Percentiles rank a stretch among this genome's conserved stretches.
Evolutionary conservation across 2,329 filamentous ascomycete genomes (phyloP).

Genomic region (Shiraia sp.): DNA sequence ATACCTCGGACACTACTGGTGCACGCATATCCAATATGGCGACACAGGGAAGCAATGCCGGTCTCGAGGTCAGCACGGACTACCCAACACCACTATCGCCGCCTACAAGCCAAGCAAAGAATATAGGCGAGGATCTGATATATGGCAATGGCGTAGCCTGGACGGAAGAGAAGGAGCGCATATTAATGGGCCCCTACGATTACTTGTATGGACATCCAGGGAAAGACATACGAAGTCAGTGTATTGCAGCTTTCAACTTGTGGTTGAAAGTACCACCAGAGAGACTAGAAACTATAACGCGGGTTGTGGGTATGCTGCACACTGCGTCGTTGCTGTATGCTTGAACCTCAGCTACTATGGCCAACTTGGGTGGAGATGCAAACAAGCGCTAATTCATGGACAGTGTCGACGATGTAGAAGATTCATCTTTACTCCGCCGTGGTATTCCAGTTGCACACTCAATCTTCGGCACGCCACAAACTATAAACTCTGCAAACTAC

Average conservation of each 20-base stretch:
- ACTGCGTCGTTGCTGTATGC: constrained; percentile 73
- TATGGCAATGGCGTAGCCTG: constrained; percentile 57
- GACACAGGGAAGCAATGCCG: constrained; percentile 3
- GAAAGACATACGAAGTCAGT: constrained; percentile 80
- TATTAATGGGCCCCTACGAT: constrained; percentile 77
- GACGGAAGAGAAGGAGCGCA: constrained; percentile 75
- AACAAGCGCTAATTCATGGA: not conserved
- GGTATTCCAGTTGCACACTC: constrained; percentile 81
- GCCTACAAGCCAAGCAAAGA: constrained; percentile 27
- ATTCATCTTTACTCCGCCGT: constrained; percentile 74
- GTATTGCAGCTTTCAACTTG: constrained; percentile 79
- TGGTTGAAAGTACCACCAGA: constrained; percentile 75
- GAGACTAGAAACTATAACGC: constrained; percentile 74
- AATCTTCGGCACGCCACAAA: constrained; percentile 85
- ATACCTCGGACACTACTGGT: constrained; percentile 3
- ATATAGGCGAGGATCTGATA: constrained; percentile 46
- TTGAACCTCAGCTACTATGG: not conserved
- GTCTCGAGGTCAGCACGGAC: constrained; percentile 18
- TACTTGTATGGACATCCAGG: constrained; percentile 79
- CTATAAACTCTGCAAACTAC: constrained; percentile 90
- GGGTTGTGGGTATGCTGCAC: constrained; percentile 82
- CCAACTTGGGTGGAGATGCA: not conserved
- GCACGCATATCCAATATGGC: constrained; percentile 12
- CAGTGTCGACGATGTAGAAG: constrained; percentile 81
- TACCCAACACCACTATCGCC: constrained; percentile 39